phyloP scores from a whole-genome alignment of 2,329 filamentous ascomycete genomes.

The Aspergillus luchuensis region DNA sequence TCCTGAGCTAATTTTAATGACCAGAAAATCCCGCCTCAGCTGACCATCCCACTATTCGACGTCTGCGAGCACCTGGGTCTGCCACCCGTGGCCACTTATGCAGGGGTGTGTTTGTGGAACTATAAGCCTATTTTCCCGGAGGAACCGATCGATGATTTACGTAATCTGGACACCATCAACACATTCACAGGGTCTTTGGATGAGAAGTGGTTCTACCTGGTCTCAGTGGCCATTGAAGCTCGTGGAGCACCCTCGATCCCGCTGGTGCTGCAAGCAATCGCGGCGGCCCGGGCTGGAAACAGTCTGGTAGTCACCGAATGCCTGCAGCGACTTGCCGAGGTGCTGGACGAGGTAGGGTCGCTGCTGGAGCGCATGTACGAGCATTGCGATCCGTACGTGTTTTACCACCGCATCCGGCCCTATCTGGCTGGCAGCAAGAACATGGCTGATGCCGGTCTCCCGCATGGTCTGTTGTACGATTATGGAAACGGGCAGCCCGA shows the following conservation, averaged over 20 bases:
- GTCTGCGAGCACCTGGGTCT: constrained; percentile 79
- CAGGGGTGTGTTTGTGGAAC: constrained; percentile 92
- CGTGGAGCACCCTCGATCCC: constrained; percentile 84
- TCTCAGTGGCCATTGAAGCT: constrained; percentile 94
- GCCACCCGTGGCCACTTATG: constrained; percentile 91
- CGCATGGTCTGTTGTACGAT: constrained; percentile 84
- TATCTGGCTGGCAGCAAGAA: constrained; percentile 97
- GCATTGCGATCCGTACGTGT: constrained; percentile 88
- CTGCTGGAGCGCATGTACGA: constrained; percentile 91
- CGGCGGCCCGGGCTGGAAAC: constrained; percentile 73
- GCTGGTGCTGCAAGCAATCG: constrained; percentile 84
- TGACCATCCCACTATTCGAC: constrained; percentile 79
- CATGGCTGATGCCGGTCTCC: constrained; percentile 91
- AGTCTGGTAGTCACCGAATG: constrained; percentile 71
- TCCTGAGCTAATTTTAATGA: constrained; percentile 5
- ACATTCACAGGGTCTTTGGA: constrained; percentile 94
- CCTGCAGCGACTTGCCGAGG: constrained; percentile 81
- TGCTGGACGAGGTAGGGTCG: constrained; percentile 77
- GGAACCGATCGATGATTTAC: constrained; percentile 77
- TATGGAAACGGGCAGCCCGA: constrained; percentile 67
- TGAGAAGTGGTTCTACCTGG: constrained; percentile 98
- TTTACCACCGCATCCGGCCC: constrained; percentile 94
- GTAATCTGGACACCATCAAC: constrained; percentile 83
- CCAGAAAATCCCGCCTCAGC: constrained; percentile 70
- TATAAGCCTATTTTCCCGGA: constrained; percentile 87